A percentile compares a stretch with the other conserved stretches of the same genome.
These are phyloP conservation scores for Bipolaris gigantea DNA, from an alignment of 2,329 filamentous ascomycete genomes.

Conservation along the genomic window DNA sequence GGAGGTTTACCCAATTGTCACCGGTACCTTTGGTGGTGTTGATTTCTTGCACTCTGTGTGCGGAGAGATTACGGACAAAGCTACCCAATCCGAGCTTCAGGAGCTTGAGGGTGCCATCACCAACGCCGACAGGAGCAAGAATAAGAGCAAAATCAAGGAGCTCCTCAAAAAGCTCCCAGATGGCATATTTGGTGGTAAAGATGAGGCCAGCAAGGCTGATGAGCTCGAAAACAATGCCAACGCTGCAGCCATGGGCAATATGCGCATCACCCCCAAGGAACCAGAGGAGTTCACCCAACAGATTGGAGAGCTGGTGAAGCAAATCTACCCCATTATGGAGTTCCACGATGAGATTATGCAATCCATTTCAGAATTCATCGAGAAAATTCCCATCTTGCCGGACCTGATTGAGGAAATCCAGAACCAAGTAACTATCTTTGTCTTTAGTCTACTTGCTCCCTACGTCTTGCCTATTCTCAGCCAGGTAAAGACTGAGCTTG, in stretches of 20 bases:
- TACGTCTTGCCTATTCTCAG: constrained; percentile 83
- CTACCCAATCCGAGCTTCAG: constrained; percentile 87
- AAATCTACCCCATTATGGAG: constrained; percentile 87
- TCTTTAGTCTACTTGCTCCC: constrained; percentile 88
- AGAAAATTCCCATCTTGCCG: constrained; percentile 82
- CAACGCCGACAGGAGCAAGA: constrained; percentile 61
- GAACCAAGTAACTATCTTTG: constrained; percentile 84
- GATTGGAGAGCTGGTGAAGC: constrained; percentile 69
- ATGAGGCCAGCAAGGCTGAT: constrained; percentile 74
- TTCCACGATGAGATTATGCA: constrained; percentile 91
- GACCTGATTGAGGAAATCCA: constrained; percentile 84
- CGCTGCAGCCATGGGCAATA: constrained; percentile 73
- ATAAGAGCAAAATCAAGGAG: constrained; percentile 75
- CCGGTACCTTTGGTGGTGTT: constrained; percentile 91
- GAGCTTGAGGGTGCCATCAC: constrained; percentile 82
- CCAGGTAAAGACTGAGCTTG: constrained; percentile 84
- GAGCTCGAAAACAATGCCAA: constrained; percentile 77
- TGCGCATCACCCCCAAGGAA: constrained; percentile 72
- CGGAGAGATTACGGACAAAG: constrained; percentile 79
- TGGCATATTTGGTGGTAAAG: constrained; percentile 74
- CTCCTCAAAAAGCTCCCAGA: constrained; percentile 80
- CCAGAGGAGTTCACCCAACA: constrained; percentile 85
- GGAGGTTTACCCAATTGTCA: constrained; percentile 78
- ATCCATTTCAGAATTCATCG: constrained; percentile 73
- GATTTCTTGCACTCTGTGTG: constrained; percentile 91